Conservation (phyloP, 176 grass and related monocot species). For the Pontederia paniculata region DNA sequence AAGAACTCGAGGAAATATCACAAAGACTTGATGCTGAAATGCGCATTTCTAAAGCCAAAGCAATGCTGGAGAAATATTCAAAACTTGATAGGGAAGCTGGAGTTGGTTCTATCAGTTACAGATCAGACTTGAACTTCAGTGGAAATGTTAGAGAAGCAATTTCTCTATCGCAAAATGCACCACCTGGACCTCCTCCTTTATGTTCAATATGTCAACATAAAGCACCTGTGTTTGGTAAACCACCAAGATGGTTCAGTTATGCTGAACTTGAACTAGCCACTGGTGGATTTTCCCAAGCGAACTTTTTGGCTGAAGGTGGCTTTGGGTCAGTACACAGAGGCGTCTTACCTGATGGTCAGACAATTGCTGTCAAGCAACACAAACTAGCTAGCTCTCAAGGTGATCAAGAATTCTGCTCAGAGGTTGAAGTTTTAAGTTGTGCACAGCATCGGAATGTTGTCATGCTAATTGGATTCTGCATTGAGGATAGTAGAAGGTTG, state of each 20-base stretch:
- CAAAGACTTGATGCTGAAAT: constrained; percentile 6
- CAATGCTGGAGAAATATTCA: constrained; percentile 45
- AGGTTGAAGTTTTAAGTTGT: constrained; percentile 95
- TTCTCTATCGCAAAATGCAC: constrained; percentile 48
- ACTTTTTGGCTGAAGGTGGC: constrained; percentile 94
- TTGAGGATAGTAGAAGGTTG: constrained; percentile 85
- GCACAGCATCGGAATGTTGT: constrained; percentile 97
- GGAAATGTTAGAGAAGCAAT: constrained; percentile 87
- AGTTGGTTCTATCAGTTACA: constrained; percentile 44
- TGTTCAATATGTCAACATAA: constrained; percentile 97
- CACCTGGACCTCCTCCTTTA: constrained; percentile 71
- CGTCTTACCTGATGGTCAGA: constrained; percentile 75
- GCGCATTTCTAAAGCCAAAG: constrained; percentile 40
- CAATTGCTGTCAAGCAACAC: constrained; percentile 94
- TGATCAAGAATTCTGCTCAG: constrained; percentile 91
- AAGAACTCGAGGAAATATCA: constrained; percentile 21
- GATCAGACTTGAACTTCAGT: constrained; percentile 63
- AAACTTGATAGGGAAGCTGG: constrained; percentile 60
- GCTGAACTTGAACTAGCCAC: constrained; percentile 88
- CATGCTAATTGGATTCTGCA: constrained; percentile 95
- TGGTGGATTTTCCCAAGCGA: constrained; percentile 78
- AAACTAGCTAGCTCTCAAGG: constrained; percentile 93
- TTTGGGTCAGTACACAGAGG: constrained; percentile 96
- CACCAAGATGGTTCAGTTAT: constrained; percentile 86
- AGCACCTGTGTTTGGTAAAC: constrained; percentile 90